phyloP scores from a whole-genome alignment of 306 rosid species.

The Betula pendula region DNA sequence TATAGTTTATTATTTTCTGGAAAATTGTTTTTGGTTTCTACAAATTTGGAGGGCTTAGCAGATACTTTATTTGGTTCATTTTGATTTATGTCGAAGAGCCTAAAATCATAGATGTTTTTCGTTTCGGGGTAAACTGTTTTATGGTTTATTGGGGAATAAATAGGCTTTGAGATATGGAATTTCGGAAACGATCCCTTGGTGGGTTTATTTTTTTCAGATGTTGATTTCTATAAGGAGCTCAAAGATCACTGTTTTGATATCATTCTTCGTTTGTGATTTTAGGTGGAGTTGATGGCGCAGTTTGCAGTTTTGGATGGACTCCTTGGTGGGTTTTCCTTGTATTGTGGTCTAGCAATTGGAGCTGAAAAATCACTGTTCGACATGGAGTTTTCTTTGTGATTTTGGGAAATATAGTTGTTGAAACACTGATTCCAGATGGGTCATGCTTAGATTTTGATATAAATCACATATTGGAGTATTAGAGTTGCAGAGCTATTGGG shows the following conservation, averaged over 20 bases:
- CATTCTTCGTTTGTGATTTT: constrained; percentile 32
- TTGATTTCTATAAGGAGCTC: constrained; percentile 28
- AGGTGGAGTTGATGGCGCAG: constrained; percentile 36
- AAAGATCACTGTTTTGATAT: constrained; percentile 26
- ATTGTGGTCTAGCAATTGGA: constrained; percentile 13
- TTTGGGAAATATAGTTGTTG: constrained; percentile 14
- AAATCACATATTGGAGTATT: constrained; percentile 18
- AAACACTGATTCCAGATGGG: constrained; percentile 33
- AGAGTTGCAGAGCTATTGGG: constrained; percentile 21
- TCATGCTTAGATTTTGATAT: constrained; percentile 29
- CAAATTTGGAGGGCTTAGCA: constrained; percentile 24
- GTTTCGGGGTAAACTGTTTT: not conserved
- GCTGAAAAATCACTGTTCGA: constrained; percentile 22
- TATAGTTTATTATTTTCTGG: not conserved
- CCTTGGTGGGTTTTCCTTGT: constrained; percentile 26
- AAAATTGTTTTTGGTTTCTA: not conserved
- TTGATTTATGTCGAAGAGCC: constrained; percentile 19
- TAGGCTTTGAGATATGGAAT: constrained; percentile 5
- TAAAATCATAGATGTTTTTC: constrained; percentile 17
- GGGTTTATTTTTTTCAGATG: constrained; percentile 17
- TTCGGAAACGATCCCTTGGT: constrained; percentile 16
- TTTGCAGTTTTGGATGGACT: constrained; percentile 39
- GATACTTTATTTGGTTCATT: constrained; percentile 23
- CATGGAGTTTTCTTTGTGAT: constrained; percentile 16
- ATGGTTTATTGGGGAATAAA: constrained; percentile 6